Base-by-base conservation (phyloP, 2,329 filamentous ascomycete genomes). In the Fonsecaea multimorphosa region DNA sequence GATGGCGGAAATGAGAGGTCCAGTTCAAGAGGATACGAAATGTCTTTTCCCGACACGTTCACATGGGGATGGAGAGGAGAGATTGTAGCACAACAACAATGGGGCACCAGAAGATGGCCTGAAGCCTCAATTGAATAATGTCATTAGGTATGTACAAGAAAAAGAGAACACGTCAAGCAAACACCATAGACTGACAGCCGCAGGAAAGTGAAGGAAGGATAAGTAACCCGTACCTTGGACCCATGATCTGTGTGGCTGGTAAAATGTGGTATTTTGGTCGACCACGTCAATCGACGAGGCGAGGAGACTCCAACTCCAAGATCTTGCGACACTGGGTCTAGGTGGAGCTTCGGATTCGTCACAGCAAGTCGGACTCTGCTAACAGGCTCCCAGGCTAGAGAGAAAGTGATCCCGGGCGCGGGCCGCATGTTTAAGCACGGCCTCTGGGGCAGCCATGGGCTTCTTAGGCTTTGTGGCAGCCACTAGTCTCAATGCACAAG, bases 61-160 rank as follows among this genome's bases (percentile, higher is more conserved):
- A 46, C 38, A 46, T 46, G 57, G 44, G 22, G 22, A 32, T 24
- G 29, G 58, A 46, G 29, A 52, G 40, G 31, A 11, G 58, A 52
- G 14, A 44, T 51, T 29, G 57, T 58, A 61, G 22, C 38, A 66
- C 63, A 66, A 58, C 34, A n/a, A 46, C 46, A 32, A 24, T 36
- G 16, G 16, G 46, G 63, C 29, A 58, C 36, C 31, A 52, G 61
- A 38, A 60, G 29, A 34, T 53, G 46, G 38, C 29, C 38, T 54
- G 57, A 58, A 66, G 63, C 60, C 65, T 32, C 36, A 38, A 53
- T 60, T 60, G 19, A 60, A 60, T 7, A 52, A 16, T 52, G 32
- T 19, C 34, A 58, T 60, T 68, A 68, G 66, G 63, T 68, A 68
- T 68, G 63, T 68, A 68, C 66, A 68, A 58, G 63, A 64, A 52